Conservation (phyloP, 2,329 filamentous ascomycete genomes). For the Neofusicoccum sp. region DNA sequence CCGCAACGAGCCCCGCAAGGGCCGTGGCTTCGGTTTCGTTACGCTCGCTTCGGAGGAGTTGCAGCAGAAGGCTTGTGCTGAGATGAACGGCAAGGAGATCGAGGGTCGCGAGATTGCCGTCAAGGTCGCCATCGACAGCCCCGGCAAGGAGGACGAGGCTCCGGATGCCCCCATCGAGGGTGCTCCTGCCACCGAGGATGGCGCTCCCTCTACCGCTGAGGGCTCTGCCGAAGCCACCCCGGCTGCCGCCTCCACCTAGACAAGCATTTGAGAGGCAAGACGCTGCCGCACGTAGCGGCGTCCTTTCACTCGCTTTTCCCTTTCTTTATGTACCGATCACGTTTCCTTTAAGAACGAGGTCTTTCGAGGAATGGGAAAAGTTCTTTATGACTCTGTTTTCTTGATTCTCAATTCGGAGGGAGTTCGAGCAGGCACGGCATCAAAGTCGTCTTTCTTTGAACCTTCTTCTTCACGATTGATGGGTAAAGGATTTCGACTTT, state of each 20-base stretch:
- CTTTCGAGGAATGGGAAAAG: conserved; percentile 18
- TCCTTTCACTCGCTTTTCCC: conserved; percentile 5
- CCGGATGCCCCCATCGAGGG: conserved; percentile 48
- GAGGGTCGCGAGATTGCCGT: conserved; percentile 98
- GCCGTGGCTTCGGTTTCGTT: conserved; percentile 97
- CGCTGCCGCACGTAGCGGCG: not conserved
- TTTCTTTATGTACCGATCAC: conserved; percentile 15
- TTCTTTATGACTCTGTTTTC: conserved; percentile 15
- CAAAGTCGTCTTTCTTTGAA: conserved; percentile 15
- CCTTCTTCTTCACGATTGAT: conserved; percentile 11
- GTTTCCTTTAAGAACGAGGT: conserved; percentile 14
- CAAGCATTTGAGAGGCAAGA: not conserved
- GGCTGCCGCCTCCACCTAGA: conserved; percentile 11
- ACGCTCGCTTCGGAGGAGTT: conserved; percentile 92
- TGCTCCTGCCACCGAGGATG: conserved; percentile 34
- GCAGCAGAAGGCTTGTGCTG: conserved; percentile 92
- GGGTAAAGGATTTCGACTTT: conserved; percentile 16
- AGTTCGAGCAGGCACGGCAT: conserved; percentile 18
- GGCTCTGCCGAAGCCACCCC: conserved; percentile 19
- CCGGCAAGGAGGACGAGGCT: conserved; percentile 92
- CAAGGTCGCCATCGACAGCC: conserved; percentile 99
- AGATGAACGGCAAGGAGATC: conserved; percentile 99
- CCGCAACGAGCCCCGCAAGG: conserved; percentile 96
- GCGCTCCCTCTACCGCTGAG: conserved; percentile 19
- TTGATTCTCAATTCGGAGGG: conserved; percentile 16